Conservation (phyloP, 2,329 filamentous ascomycete species). For the Monilinia fructicola region DNA sequence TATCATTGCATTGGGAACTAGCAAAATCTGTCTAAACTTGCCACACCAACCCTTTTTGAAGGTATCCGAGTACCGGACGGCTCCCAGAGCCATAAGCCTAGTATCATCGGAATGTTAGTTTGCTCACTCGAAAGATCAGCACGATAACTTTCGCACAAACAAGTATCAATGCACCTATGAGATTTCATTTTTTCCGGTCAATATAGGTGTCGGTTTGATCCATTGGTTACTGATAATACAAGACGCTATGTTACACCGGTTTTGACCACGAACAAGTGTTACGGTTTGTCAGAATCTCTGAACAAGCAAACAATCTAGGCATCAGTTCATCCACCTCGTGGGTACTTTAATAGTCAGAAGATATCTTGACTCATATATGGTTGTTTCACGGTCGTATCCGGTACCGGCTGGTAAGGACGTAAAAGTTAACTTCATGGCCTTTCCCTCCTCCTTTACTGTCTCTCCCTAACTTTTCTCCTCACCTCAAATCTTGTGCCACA, state of each 20-base stretch:
- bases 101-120: slow-evolving; percentile 9
- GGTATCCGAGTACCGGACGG: not conserved
- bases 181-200: not conserved
- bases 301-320: slow-evolving; percentile 17
- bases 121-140: slow-evolving; percentile 6
- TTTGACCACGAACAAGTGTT: slow-evolving; percentile 6
- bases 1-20: too few relatives aligned
- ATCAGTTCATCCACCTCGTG: not conserved
- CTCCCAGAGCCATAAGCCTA: not conserved
- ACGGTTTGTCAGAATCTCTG: slow-evolving; percentile 10
- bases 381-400: slow-evolving; percentile 5
- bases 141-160: not conserved
- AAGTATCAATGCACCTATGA: not conserved
- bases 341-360: not conserved
- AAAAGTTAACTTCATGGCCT: slow-evolving; percentile 6
- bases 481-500: not conserved
- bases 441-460: not conserved
- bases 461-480: not conserved
- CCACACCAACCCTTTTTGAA: not conserved
- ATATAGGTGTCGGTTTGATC: not conserved
- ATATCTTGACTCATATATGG: slow-evolving; percentile 13
- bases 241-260: not conserved
- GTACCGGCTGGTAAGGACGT: slow-evolving; percentile 5
- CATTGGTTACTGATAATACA: slow-evolving; percentile 2
- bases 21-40: too few relatives aligned